A percentile compares a stretch with the other conserved stretches of the same genome.
Evolutionary conservation across 257 asterid species (phyloP).

Genomic region (Rhazya stricta): DNA sequence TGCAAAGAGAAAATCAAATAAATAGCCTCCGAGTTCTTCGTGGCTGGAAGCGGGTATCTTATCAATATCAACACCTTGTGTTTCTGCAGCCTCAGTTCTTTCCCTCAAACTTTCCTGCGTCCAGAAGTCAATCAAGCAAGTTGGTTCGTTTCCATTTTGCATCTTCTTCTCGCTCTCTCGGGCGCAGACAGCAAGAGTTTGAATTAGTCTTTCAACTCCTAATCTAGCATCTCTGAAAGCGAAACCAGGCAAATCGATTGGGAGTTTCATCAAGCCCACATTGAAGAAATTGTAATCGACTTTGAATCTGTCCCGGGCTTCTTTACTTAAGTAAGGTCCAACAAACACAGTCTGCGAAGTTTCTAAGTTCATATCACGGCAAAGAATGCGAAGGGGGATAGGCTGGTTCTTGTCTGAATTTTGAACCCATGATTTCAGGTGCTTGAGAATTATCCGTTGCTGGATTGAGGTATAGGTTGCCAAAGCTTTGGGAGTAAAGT

Average conservation of each 20-base stretch:
- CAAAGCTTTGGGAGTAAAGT: constrained; percentile 76
- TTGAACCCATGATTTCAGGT: constrained; percentile 51
- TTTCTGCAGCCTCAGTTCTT: constrained; percentile 22
- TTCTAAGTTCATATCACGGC: constrained; percentile 82
- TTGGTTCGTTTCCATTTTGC: constrained; percentile 58
- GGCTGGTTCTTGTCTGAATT: constrained; percentile 17
- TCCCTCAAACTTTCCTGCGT: constrained; percentile 56
- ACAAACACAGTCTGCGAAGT: constrained; percentile 90
- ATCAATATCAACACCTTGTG: not conserved
- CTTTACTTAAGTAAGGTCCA: constrained; percentile 56
- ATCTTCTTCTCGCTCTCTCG: constrained; percentile 55
- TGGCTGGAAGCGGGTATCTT: constrained; percentile 21
- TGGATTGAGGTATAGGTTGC: constrained; percentile 57
- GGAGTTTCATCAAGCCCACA: constrained; percentile 76
- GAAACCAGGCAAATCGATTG: constrained; percentile 81
- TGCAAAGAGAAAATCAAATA: constrained; percentile 85
- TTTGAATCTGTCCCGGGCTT: constrained; percentile 49
- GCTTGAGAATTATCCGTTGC: constrained; percentile 56
- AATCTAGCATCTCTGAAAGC: constrained; percentile 78
- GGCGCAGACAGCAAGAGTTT: constrained; percentile 57
- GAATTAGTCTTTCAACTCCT: constrained; percentile 51
- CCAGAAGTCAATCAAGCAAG: constrained; percentile 81
- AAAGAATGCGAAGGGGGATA: constrained; percentile 53
- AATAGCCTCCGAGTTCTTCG: constrained; percentile 59
- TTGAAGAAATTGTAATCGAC: constrained; percentile 68